These are phyloP conservation scores for Rhizomucor pusillus DNA, from an alignment of 371 early-diverging fungal genomes.

Conservation along the genomic window DNA sequence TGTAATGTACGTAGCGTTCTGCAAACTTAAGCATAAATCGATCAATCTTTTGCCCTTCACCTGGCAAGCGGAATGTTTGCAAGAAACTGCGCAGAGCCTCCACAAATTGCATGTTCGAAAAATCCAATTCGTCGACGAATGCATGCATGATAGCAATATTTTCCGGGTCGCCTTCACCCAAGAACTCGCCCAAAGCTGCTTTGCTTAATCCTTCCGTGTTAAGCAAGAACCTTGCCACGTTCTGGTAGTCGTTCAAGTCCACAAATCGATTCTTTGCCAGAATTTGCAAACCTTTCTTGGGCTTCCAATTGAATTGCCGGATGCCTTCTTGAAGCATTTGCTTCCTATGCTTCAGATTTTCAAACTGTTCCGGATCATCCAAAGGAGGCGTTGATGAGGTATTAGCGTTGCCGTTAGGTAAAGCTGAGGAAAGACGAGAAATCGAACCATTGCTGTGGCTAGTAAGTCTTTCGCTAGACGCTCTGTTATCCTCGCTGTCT, in stretches of 20 bases:
- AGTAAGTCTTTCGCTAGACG: constrained; percentile 19
- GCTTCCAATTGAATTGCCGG: constrained; percentile 84
- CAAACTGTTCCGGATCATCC: constrained; percentile 72
- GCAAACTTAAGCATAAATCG: constrained; percentile 98
- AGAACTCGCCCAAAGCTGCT: constrained; percentile 87
- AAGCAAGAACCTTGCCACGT: constrained; percentile 75
- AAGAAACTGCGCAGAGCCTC: constrained; percentile 88
- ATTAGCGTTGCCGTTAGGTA: constrained; percentile 4
- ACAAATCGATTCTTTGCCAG: constrained; percentile 69
- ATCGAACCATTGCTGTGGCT: constrained; percentile 34
- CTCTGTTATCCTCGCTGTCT: constrained; percentile 38
- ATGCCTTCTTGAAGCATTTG: constrained; percentile 76
- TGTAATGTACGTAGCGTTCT: constrained; percentile 83
- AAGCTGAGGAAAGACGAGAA: constrained; percentile 52
- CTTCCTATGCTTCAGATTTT: constrained; percentile 78
- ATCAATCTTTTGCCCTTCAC: constrained; percentile 98
- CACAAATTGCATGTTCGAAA: constrained; percentile 72
- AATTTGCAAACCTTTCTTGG: constrained; percentile 86
- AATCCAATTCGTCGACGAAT: constrained; percentile 91
- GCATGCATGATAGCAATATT: constrained; percentile 93
- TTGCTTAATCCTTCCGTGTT: constrained; percentile 81
- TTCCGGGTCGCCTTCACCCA: constrained; percentile 90
- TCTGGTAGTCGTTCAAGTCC: constrained; percentile 47
- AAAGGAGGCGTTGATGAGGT: constrained; percentile 57
- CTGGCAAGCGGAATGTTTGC: constrained; percentile 93